Evolutionary conservation across 345 rosid species (phyloP), one percentile per base, ranked within the genome.

Genomic region (Citrus sp.): DNA sequence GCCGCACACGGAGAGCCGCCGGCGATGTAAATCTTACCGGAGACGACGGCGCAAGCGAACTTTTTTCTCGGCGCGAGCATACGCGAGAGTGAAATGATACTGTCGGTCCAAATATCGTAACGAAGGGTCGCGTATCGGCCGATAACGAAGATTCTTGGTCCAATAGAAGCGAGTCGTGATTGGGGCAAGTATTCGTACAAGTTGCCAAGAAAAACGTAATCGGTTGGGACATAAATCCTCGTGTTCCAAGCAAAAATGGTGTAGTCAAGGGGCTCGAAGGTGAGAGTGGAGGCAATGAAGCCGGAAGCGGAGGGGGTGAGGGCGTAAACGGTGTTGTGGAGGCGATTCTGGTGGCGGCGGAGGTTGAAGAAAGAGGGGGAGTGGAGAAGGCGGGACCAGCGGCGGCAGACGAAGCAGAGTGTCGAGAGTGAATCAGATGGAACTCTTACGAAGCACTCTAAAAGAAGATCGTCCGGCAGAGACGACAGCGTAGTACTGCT

Each of bases 381-480:
- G 60, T 81, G 87, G 78, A 95, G 88, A 75, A 95, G 89, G 76
- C 83, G 84, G 73, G 89, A 89, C 98, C 98, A 95, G 65, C 95
- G 98, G 82, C 94, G 95, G 80, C 95, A 93, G 63, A 93, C 95
- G 77, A 80, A 49, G 80, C 92, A 79, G 77, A 90, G 76, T 56
- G 94, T 81, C 21, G 90, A 89, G 79, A 95, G 90, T 2, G 93
- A 88, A 37, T 92, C 74, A 24, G 95, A 82, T 21, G 97, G 92
- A 75, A 93, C 86, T 51, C 97, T 82, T 13, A 90, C 84, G 79
- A 95, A 94, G 72, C 98, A 93, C 72, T 92, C 93, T 8, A 92
- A 82, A 74, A 95, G 88, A 30, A 95, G 89, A 80, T 93, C 98
- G 77, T 95, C 95, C 0, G 97, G 95, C 14, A 95, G 89, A 25